A percentile compares a stretch with the other conserved stretches of the same genome.
Evolutionary conservation across 148 eudicot genomes (phyloP).

Genomic region (Hydrangea macrophylla): DNA sequence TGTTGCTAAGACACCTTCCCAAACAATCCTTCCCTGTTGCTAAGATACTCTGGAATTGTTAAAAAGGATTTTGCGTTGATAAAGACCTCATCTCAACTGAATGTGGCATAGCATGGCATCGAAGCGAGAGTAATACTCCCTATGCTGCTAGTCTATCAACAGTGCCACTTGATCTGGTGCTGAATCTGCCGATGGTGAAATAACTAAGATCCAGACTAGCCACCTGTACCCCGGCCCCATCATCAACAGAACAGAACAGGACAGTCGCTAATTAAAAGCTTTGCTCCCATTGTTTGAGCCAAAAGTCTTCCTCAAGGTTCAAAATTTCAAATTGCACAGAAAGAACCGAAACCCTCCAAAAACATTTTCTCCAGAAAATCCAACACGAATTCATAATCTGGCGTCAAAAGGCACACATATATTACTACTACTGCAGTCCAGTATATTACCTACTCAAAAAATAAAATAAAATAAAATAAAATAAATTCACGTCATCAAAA

Average conservation of each 20-base stretch:
- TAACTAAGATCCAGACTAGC: conserved; percentile 36
- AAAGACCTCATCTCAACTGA: conserved; percentile 46
- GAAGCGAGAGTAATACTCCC: conserved; percentile 53
- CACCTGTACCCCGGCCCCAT: conserved; percentile 40
- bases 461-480: not conserved
- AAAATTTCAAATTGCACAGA: conserved; percentile 1
- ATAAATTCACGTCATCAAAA: not conserved
- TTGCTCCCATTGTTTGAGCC: conserved; percentile 83
- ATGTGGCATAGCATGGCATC: conserved; percentile 52
- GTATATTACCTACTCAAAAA: not conserved
- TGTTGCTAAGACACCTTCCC: conserved; percentile 37
- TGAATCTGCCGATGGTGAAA: conserved; percentile 48
- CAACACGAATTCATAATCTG: conserved; percentile 16
- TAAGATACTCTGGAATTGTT: too few species aligned
- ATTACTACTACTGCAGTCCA: not conserved
- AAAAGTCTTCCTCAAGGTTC: not conserved
- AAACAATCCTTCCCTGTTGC: conserved; percentile 44
- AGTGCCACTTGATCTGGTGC: conserved; percentile 60
- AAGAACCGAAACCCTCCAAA: conserved; percentile 1
- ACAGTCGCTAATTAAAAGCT: conserved; percentile 40
- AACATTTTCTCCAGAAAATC: conserved; percentile 17
- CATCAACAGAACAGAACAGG: too few species aligned
- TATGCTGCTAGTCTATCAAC: conserved; percentile 62
- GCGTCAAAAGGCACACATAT: not conserved
- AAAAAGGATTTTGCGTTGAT: conserved; percentile 37